Percentiles rank a stretch among this genome's conserved stretches.
phyloP scores from a whole-genome alignment of 768 basidiomycete species.

The Auriscalpium microsporum region DNA sequence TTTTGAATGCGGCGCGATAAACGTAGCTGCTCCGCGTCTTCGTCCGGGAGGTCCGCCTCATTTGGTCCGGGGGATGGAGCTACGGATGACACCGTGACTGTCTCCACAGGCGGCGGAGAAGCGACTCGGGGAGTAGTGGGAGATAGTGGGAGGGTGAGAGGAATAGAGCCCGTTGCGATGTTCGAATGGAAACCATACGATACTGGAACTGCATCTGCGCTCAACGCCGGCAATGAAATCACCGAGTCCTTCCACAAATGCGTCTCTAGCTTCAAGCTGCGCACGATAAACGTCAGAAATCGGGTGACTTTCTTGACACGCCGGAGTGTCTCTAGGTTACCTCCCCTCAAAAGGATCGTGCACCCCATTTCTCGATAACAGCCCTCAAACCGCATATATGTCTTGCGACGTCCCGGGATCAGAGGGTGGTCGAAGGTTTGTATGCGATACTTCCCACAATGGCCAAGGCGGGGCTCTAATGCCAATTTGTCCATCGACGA shows the following conservation, averaged over 20 bases:
- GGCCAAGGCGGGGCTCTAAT: constrained; percentile 80
- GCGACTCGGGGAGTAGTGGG: background rate
- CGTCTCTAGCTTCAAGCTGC: constrained; percentile 89
- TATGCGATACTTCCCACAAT: constrained; percentile 76
- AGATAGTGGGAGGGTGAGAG: background rate
- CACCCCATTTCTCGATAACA: constrained; percentile 90
- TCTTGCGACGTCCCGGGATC: constrained; percentile 92
- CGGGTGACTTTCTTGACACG: constrained; percentile 89
- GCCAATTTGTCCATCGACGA: constrained; percentile 94
- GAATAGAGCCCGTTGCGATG: background rate
- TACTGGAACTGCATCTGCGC: constrained; percentile 55
- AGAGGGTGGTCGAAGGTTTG: constrained; percentile 92
- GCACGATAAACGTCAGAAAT: constrained; percentile 86
- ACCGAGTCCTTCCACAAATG: constrained; percentile 90
- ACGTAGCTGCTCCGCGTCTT: constrained; percentile 60
- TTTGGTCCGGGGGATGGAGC: background rate
- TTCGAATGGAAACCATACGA: constrained; percentile 13
- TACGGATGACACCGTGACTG: background rate
- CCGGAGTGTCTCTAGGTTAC: constrained; percentile 67
- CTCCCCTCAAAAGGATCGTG: constrained; percentile 87
- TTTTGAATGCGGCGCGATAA: constrained; percentile 73
- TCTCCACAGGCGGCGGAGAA: background rate
- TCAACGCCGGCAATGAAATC: constrained; percentile 62
- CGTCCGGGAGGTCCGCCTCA: constrained; percentile 42
- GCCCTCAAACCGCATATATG: constrained; percentile 97